Evolutionary conservation across 1,139 yeast genomes (phyloP), one percentile per base, ranked within the genome.

Genomic region (Citeromyces siamensis): DNA sequence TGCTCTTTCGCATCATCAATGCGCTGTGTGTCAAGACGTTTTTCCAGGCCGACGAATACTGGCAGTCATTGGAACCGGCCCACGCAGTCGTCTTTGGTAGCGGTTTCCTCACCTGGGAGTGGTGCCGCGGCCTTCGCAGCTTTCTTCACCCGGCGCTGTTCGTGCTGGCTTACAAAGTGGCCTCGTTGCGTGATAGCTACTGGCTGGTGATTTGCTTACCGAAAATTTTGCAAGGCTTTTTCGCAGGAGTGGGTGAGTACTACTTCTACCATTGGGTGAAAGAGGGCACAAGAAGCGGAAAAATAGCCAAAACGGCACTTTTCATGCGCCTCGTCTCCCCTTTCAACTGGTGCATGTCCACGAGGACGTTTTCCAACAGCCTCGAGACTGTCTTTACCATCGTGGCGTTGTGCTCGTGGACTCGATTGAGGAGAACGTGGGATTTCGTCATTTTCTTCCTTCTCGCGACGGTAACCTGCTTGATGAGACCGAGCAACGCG

Each of bases 41-140:
- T 52, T 90, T 90, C 59, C 99, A 93, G 55, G 93, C 98, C 0
- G 99, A 93, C 55, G 99, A 93, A 55, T 93, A 68, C 59, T 93
- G 80, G 74, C 98, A 93, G 56, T 66, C 90, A 0, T 60, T 93
- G 34, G 98, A 93, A 51, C 95, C 96, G 0, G 98, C 98, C 0
- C 95, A 88, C 55, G 43, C 52, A 8, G 59, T 66, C 19, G 79
- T 78, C 0, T 86, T 68, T 53, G 90, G 93, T 1, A 80, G 77
- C 43, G 98, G 98, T 0, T 75, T 76, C 48, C 52, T 76, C 35
- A 86, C 98, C 0, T 93, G 99, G 98, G 99, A 93, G 56, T 93
- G 98, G 98, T 52, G 61, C 26, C 63, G 68, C 37, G 78, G 75
- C 2, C 59, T 93, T 7, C 59, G 99, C 42, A 80, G 94, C 12